Evolutionary conservation across 306 rosid species (phyloP), one percentile per base, ranked within the genome.

Genomic region (Malus orientalis): DNA sequence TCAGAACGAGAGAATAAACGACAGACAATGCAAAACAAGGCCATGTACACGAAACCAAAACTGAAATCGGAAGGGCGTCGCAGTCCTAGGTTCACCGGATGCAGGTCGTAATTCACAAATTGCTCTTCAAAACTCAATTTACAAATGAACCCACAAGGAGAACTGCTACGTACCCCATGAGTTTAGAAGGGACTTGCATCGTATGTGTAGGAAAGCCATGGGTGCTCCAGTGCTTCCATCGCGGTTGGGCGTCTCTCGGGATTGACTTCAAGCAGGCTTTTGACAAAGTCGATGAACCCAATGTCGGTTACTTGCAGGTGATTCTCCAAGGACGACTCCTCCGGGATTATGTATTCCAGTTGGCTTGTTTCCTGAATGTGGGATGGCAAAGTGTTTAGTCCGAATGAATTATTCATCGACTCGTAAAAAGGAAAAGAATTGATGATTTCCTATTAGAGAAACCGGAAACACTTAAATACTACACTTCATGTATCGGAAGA

Each of bases 311-410:
- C 91, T 63, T 77, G 89, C 74, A 95, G 80, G 69, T 86, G 99
- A 70, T 83, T 84, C 86, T 89, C 98, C 82, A 96, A 79, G 38
- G 97, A 84, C 45, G 90, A 76, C 73, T 88, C 91, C 84, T 89
- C 98, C 2, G 97, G 98, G 70, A 92, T 91, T 89, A 96, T 80
- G 86, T 87, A 89, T 78, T 93, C 98, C 80, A 91, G 67, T 84
- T 92, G 89, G 76, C 87, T 85, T 70, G 89, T 93, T 75, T 91
- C 98, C 99, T 96, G 89, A 58, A 60, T 67, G 68, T 27, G 30
- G 70, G 12, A 74, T 40, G 23, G 4, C n/a, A 44, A 36, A 20
- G 30, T 4, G 55, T 49, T 74, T 74, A 45, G 47, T 42, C 13
- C 29, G 45, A 6, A 74, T 25, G 69, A 12, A 15, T 6, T 57